Percentiles rank a stretch among this genome's conserved stretches.
These are phyloP conservation scores for Arctostaphylos glauca DNA, from an alignment of 148 eudicot genomes.

Conservation along the genomic window DNA sequence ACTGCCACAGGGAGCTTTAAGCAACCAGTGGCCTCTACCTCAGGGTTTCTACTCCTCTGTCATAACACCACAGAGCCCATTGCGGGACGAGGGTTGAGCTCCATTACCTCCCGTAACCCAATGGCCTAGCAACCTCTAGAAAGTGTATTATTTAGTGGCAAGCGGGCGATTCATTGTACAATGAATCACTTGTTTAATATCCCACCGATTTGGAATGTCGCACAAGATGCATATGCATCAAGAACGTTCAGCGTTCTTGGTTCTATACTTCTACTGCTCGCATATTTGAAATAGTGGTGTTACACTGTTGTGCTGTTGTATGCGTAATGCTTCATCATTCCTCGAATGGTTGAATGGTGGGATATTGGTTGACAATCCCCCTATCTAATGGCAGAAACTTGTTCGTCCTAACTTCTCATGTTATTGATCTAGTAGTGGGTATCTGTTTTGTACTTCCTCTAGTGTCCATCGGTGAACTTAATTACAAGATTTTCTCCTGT, in stretches of 20 bases:
- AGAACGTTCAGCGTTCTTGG: background rate
- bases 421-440: background rate
- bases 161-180: no score
- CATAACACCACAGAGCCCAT: background rate
- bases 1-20: no score
- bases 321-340: background rate
- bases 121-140: background rate
- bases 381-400: background rate
- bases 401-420: slow-evolving; percentile 14
- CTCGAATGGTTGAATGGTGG: background rate
- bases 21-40: background rate
- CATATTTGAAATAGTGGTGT: background rate
- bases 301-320: background rate
- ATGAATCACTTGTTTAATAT: no score
- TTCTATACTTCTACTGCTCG: background rate
- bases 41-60: slow-evolving; percentile 4
- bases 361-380: background rate
- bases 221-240: background rate
- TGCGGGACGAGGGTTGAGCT: background rate
- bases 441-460: background rate
- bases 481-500: background rate
- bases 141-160: no score
- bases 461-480: background rate
- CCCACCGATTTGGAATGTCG: no score
- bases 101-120: background rate